These are phyloP conservation scores for Diutina sp. DNA, from an alignment of 1,139 yeast genomes.

Conservation along the genomic window DNA sequence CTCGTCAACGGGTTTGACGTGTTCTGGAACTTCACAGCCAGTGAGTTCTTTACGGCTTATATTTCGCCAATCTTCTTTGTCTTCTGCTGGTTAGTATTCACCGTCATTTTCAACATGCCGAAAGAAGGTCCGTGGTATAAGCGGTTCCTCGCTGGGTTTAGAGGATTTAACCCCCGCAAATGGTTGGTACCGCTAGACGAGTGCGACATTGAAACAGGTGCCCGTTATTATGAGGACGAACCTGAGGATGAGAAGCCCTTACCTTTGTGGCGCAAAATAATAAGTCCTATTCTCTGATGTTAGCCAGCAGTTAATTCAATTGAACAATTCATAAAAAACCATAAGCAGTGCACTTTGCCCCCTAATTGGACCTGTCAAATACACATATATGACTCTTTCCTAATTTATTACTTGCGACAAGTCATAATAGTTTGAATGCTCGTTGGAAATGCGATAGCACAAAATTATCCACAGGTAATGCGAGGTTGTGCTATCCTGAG, in stretches of 20 bases:
- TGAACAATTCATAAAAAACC: too few relatives aligned
- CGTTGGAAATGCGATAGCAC: too few relatives aligned
- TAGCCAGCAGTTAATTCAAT: not conserved
- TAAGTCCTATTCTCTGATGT: constrained; percentile 15
- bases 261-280: constrained; percentile 41
- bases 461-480: too few relatives aligned
- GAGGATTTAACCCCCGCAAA: not conserved
- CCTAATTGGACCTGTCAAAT: too few relatives aligned
- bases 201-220: constrained; percentile 50
- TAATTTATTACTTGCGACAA: too few relatives aligned
- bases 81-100: constrained; percentile 38
- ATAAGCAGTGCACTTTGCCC: too few relatives aligned
- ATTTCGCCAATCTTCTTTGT: constrained; percentile 47
- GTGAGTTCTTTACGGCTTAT: constrained; percentile 54
- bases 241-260: constrained; percentile 33
- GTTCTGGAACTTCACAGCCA: constrained; percentile 41
- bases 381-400: too few relatives aligned
- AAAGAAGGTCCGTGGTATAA: not conserved
- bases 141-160: not conserved
- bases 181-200: constrained; percentile 34
- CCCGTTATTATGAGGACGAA: constrained; percentile 41
- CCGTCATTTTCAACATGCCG: constrained; percentile 19
- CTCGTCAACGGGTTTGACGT: constrained; percentile 55
- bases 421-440: too few relatives aligned
- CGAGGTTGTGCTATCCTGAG: too few relatives aligned